Evolutionary conservation across 331 rosid species (phyloP), one percentile per base, ranked within the genome.

Genomic region (Rhamnella rubrinervis): DNA sequence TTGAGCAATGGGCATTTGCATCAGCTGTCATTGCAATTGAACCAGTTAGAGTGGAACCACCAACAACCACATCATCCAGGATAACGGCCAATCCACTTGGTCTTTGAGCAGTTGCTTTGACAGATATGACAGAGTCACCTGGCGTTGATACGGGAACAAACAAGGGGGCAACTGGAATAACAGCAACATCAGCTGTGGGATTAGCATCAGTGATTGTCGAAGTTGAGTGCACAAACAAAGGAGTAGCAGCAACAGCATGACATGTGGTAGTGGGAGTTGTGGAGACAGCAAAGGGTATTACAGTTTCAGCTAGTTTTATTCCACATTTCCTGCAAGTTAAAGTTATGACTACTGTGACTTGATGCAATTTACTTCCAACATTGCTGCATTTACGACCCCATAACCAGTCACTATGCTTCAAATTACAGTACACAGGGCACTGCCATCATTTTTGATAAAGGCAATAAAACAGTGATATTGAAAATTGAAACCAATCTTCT

Each of bases 241-340:
- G 56, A 14, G 55, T n/a, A 63, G 65, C 68, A 38, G 68, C 49
- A 61, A 23, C n/a, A 25, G 61, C 59, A 25, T 55, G 19, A 26
- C 14, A 44, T 39, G 61, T 61, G 39, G 73, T 31, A 57, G 78
- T 65, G 9, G 61, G 17, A 26, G 71, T 55, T 8, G 55, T 67
- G 55, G 35, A 55, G 64, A 61, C 62, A 38, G 79, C 51, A 40
- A 38, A 18, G n/a, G 80, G 81, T 68, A 25, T 62, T 55, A 77
- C 83, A 15, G 81, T 41, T 77, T 74, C 79, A 46, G 82, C 86
- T 17, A 56, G 18, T 61, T 80, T 86, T 71, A 81, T 41, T 26
- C 78, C 86, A 63, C 62, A 21, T 72, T 51, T 50, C 70, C 86
- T 80, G 84, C 67, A 86, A 80, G 26, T 40, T 40, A 74, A 9